A percentile compares a stretch with the other conserved stretches of the same genome.
These are phyloP conservation scores for Dictyostelium purpureum DNA, from an alignment of 78 protist species.

Conservation along the genomic window DNA sequence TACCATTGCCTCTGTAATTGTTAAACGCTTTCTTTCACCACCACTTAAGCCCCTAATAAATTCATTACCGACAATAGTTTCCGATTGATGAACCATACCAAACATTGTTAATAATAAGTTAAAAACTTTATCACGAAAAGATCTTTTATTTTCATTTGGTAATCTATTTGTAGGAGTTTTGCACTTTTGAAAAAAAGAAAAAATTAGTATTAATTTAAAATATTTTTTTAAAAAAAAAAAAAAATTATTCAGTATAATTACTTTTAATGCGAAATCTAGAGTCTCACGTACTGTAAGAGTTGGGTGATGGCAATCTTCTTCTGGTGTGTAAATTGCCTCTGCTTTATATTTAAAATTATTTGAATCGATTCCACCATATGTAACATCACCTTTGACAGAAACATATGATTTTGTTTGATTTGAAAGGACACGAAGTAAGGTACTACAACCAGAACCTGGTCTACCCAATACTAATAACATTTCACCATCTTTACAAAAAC, in stretches of 20 bases:
- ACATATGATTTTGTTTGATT: constrained; percentile 47
- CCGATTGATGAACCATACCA: constrained; percentile 40
- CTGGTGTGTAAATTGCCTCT: constrained; percentile 67
- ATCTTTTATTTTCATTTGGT: constrained; percentile 21
- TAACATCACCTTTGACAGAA: constrained; percentile 30
- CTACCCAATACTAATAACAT: constrained; percentile 69
- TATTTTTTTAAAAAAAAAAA: too few relatives aligned
- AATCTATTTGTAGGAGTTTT: constrained; percentile 30
- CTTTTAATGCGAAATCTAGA: constrained; percentile 49
- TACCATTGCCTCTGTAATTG: constrained; percentile 77
- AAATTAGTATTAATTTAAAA: too few relatives aligned
- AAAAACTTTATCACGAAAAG: constrained; percentile 15
- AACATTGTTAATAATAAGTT: constrained; percentile 31
- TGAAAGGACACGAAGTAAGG: constrained; percentile 36
- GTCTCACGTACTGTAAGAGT: constrained; percentile 63
- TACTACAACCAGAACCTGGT: constrained; percentile 77
- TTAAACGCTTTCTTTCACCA: constrained; percentile 76
- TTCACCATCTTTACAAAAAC: constrained; percentile 57
- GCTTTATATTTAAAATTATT: constrained; percentile 15
- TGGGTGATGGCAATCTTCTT: constrained; percentile 61
- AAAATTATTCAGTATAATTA: too few relatives aligned
- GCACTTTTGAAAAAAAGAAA: too few relatives aligned
- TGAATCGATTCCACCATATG: constrained; percentile 23
- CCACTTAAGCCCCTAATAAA: constrained; percentile 68
- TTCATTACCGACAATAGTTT: constrained; percentile 79